A percentile compares a stretch with the other conserved stretches of the same genome.
phyloP scores from a whole-genome alignment of 129 eudicot genomes.

The Pulicaria dysenterica region DNA sequence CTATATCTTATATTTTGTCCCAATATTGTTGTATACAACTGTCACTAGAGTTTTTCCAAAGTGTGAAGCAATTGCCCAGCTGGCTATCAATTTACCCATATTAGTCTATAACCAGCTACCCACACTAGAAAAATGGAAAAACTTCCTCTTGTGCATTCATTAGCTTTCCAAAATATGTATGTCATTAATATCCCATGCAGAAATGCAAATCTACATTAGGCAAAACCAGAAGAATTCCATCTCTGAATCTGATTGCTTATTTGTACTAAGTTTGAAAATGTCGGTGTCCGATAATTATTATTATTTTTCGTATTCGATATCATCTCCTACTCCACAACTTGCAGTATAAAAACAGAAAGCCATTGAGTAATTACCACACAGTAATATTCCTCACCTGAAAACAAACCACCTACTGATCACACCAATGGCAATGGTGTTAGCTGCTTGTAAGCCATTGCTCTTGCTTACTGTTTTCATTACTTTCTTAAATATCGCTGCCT shows the following conservation, averaged over 20 bases:
- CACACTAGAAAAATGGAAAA: too few species aligned
- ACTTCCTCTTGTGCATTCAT: too few species aligned
- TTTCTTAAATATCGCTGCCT: constrained; percentile 17
- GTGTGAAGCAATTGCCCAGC: neutral
- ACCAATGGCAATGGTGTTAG: too few species aligned
- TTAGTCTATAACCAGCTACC: neutral
- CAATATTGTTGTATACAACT: too few species aligned
- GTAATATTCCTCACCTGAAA: neutral
- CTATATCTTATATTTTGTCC: too few species aligned
- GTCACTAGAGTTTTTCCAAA: neutral
- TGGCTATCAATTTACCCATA: neutral
- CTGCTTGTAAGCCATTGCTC: neutral
- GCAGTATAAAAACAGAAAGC: constrained; percentile 10
- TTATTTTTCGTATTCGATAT: neutral
- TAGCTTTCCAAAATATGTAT: too few species aligned
- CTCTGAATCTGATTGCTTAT: too few species aligned
- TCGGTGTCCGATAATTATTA: neutral
- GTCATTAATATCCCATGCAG: too few species aligned
- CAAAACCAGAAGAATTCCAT: too few species aligned
- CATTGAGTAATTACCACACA: neutral
- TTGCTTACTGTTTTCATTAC: constrained; percentile 20
- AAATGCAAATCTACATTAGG: too few species aligned
- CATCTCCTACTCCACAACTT: neutral
- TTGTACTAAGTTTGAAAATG: too few species aligned
- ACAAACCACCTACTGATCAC: neutral